A percentile compares a stretch with the other conserved stretches of the same genome.
Evolutionary conservation across 306 rosid species (phyloP).

Genomic region (Acacia confusa): DNA sequence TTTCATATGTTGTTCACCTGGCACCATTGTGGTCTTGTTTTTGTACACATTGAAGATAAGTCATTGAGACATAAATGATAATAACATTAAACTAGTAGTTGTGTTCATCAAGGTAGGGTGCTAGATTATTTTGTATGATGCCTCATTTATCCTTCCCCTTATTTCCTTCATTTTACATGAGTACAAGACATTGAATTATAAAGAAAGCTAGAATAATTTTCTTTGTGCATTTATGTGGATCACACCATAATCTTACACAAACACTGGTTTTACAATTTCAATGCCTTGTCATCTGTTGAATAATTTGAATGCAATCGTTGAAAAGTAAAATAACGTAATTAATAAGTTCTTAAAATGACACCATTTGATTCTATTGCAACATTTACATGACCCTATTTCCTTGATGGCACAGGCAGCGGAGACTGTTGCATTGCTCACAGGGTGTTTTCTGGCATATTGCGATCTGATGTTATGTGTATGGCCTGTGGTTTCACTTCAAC

Average conservation of each 20-base stretch:
- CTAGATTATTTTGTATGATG: background rate
- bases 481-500: slow-evolving; percentile 96
- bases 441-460: slow-evolving; percentile 88
- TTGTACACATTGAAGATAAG: background rate
- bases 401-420: slow-evolving; percentile 72
- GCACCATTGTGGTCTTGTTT: background rate
- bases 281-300: background rate
- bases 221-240: background rate
- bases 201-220: background rate
- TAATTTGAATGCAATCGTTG: background rate
- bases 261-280: background rate
- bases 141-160: background rate
- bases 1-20: background rate
- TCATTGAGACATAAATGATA: background rate
- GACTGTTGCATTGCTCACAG: slow-evolving; percentile 95
- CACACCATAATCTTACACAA: background rate
- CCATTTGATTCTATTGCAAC: slow-evolving; percentile 21
- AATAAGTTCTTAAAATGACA: slow-evolving; percentile 6
- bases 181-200: background rate
- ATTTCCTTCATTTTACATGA: background rate
- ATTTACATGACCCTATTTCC: slow-evolving; percentile 30
- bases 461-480: slow-evolving; percentile 94
- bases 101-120: background rate
- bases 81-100: slow-evolving; percentile 4
- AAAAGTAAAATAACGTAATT: slow-evolving; percentile 3